Percentiles rank a stretch among this genome's conserved stretches.
Evolutionary conservation across 2,329 filamentous ascomycete species (phyloP).

Genomic region (Penicillium janthinellum): DNA sequence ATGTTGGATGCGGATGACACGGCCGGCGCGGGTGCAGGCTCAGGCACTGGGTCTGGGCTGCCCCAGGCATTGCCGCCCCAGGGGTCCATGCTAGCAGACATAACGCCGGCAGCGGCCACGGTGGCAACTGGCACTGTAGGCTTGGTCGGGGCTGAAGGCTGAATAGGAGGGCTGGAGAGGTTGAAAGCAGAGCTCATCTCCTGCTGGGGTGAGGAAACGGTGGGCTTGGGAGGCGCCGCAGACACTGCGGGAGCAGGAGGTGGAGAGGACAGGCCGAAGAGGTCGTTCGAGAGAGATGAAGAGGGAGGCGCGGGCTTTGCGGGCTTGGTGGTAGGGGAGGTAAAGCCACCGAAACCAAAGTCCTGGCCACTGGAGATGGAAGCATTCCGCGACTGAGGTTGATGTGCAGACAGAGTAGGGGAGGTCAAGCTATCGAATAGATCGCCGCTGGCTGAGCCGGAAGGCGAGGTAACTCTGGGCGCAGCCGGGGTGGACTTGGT

Average conservation of each 20-base stretch:
- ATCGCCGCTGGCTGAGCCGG: slow-evolving; percentile 65
- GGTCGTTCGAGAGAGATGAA: slow-evolving; percentile 67
- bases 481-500: slow-evolving; percentile 48
- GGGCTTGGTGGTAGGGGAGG: slow-evolving; percentile 46
- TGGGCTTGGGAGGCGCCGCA: slow-evolving; percentile 47
- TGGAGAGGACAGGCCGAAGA: slow-evolving; percentile 73
- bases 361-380: slow-evolving; percentile 63
- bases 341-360: slow-evolving; percentile 67
- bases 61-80: slow-evolving; percentile 90
- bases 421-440: slow-evolving; percentile 76
- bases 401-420: slow-evolving; percentile 55
- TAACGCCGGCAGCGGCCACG: slow-evolving; percentile 46
- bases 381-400: slow-evolving; percentile 47
- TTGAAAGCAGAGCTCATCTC: slow-evolving; percentile 75
- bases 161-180: slow-evolving; percentile 59
- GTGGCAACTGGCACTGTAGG: slow-evolving; percentile 48
- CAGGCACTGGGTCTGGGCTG: slow-evolving; percentile 60
- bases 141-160: slow-evolving; percentile 46
- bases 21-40: slow-evolving; percentile 40
- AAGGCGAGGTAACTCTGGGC: slow-evolving; percentile 52
- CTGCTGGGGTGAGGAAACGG: slow-evolving; percentile 41
- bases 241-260: slow-evolving; percentile 45
- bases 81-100: slow-evolving; percentile 61
- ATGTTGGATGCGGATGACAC: slow-evolving; percentile 34
- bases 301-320: slow-evolving; percentile 51